Percentiles rank a stretch among this genome's conserved stretches.
phyloP scores from a whole-genome alignment of 176 grass and related monocot genomes.

The Lolium multiflorum region DNA sequence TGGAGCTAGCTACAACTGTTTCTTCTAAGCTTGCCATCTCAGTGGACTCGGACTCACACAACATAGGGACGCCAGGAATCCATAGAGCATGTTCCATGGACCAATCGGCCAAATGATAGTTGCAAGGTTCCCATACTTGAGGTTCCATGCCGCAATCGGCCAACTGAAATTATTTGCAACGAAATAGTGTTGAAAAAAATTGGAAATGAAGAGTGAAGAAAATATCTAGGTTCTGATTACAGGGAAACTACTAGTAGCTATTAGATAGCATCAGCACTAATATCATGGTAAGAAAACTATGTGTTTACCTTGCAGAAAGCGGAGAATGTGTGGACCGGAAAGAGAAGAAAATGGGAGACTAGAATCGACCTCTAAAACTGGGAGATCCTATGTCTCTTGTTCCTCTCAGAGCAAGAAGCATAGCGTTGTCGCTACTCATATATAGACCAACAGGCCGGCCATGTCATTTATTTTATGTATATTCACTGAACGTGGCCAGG shows the following conservation, averaged over 20 bases:
- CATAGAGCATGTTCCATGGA: neutral
- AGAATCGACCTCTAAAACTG: neutral
- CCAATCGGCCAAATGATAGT: neutral
- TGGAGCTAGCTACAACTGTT: neutral
- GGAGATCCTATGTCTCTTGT: neutral
- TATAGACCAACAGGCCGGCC: neutral
- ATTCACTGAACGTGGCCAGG: neutral
- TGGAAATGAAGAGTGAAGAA: neutral
- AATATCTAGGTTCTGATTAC: neutral
- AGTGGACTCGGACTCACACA: neutral
- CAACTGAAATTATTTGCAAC: slow-evolving; percentile 7
- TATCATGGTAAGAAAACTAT: neutral
- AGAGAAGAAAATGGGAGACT: neutral
- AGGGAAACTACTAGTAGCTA: neutral
- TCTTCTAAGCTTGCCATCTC: neutral
- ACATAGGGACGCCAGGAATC: neutral
- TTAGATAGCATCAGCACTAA: neutral
- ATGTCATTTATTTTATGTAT: neutral
- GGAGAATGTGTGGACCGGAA: neutral
- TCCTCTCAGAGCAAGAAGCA: neutral
- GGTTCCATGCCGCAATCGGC: neutral
- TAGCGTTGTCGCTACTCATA: neutral
- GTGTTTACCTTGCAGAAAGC: neutral
- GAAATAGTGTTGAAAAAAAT: neutral
- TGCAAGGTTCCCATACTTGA: neutral